phyloP scores from a whole-genome alignment of 2,329 filamentous ascomycete genomes.

The Endothia cerciana region DNA sequence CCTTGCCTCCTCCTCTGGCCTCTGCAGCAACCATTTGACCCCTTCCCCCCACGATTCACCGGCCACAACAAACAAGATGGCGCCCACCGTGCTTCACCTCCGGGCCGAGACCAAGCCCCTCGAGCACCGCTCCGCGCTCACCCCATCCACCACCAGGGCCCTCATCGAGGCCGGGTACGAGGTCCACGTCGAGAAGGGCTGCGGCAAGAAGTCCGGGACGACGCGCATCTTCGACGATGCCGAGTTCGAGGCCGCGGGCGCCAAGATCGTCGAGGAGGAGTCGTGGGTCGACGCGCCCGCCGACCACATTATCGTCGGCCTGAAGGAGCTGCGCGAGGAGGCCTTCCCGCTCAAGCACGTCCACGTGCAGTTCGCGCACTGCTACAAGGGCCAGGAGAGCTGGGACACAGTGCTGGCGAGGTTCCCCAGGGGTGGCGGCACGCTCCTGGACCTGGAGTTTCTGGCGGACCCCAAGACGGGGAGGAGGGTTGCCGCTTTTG shows the following conservation, averaged over 20 bases:
- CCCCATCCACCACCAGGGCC: slow-evolving; percentile 45
- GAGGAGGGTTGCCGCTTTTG: slow-evolving; percentile 72
- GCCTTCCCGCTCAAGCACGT: slow-evolving; percentile 73
- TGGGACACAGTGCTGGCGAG: slow-evolving; percentile 82
- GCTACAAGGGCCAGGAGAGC: slow-evolving; percentile 76
- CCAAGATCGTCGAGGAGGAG: slow-evolving; percentile 66
- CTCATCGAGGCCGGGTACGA: slow-evolving; percentile 71
- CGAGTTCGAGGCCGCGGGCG: slow-evolving; percentile 67
- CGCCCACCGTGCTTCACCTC: slow-evolving; percentile 52
- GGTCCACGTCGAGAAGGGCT: slow-evolving; percentile 64
- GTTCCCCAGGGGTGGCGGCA: slow-evolving; percentile 76
- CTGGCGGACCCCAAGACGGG: slow-evolving; percentile 70
- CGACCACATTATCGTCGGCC: slow-evolving; percentile 72
- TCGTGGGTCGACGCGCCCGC: slow-evolving; percentile 69
- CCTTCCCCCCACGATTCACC: neutral
- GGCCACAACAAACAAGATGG: slow-evolving; percentile 32
- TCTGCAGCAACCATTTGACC: slow-evolving; percentile 17
- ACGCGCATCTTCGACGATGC: slow-evolving; percentile 67
- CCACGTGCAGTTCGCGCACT: slow-evolving; percentile 73
- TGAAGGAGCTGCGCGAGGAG: slow-evolving; percentile 79
- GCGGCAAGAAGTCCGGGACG: slow-evolving; percentile 45
- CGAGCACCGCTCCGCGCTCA: slow-evolving; percentile 58
- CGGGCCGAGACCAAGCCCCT: slow-evolving; percentile 63
- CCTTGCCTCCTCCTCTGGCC: neutral
- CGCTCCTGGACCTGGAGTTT: slow-evolving; percentile 86